Conservation (phyloP, 2,329 filamentous ascomycete genomes). For the Fusarium setosum region DNA sequence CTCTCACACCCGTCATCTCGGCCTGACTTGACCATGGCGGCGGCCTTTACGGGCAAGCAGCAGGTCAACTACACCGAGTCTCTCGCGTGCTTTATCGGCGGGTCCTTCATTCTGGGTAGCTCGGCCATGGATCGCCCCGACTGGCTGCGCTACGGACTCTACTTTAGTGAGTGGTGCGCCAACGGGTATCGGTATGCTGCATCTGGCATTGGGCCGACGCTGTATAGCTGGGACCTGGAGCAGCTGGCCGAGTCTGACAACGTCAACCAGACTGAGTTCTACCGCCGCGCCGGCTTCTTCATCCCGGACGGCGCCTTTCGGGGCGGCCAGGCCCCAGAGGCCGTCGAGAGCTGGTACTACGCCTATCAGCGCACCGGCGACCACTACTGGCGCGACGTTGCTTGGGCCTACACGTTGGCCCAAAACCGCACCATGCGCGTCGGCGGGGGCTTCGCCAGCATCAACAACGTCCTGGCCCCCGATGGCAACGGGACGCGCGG, state of each 20-base stretch:
- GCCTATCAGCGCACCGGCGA: conserved; percentile 80
- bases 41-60: conserved; percentile 73
- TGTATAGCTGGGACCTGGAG: conserved; percentile 10
- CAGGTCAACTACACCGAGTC: conserved; percentile 53
- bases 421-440: conserved; percentile 9
- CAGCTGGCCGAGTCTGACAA: neutral
- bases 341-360: conserved; percentile 84
- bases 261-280: neutral
- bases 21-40: conserved; percentile 70
- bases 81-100: conserved; percentile 73
- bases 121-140: conserved; percentile 61
- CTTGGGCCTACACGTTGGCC: conserved; percentile 60
- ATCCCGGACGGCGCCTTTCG: neutral
- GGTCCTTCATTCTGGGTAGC: conserved; percentile 72
- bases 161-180: conserved; percentile 10
- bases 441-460: neutral
- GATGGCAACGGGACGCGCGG: conserved; percentile 67
- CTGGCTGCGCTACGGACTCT: conserved; percentile 8
- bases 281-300: neutral
- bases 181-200: conserved; percentile 3
- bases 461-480: conserved; percentile 71
- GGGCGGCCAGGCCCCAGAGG: conserved; percentile 57
- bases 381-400: conserved; percentile 70
- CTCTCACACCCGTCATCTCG: conserved; percentile 73
- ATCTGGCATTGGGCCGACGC: neutral